Evolutionary conservation across 106 monocot species (phyloP), one percentile per base, ranked within the genome.

Genomic region (Posidonia australis): DNA sequence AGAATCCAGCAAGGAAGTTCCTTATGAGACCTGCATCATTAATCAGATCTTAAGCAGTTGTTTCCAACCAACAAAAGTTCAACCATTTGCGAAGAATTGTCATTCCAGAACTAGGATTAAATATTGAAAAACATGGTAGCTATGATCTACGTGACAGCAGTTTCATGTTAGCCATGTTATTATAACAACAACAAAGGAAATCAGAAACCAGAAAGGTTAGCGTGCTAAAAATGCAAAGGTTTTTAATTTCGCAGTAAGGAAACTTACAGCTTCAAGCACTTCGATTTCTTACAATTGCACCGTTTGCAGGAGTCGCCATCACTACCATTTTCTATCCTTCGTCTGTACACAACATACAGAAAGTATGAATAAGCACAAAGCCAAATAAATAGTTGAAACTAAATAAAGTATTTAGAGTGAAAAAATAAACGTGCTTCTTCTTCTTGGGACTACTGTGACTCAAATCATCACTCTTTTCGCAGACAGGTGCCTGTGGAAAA

Each of bases 251-350:
- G 9, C 10, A 9, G 16, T 57, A 12, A 68, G 90, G 28, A 30
- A 58, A 46, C 89, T 81, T 67, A 98, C 96, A 98, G 90, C 70
- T 98, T 98, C 70, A 98, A 74, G 80, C 96, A 98, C 64, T 98
- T 90, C 43, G 96, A 98, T 76, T 98, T 98, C 75, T 98, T 98
- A 57, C 96, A 98, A 70, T 87, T 84, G 63, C 96, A 98, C 7
- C 84, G 82, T 67, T 77, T 98, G 83, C 96, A 98, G 42, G 74
- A 47, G 21, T 90, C 94, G 59, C 73, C 73, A 51, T 98, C 96
- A 71, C 64, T 64, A 65, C 71, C 65, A 63, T 58, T 82, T 54
- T 90, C 96, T 62, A 54, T 44, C 69, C 87, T 90, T 19, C 77
- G 71, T 80, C 96, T 98, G 80, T 20, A 64, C 23, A 28, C 22